Conservation (phyloP, 495 filamentous ascomycete genomes). For the Tuber magnatum region DNA sequence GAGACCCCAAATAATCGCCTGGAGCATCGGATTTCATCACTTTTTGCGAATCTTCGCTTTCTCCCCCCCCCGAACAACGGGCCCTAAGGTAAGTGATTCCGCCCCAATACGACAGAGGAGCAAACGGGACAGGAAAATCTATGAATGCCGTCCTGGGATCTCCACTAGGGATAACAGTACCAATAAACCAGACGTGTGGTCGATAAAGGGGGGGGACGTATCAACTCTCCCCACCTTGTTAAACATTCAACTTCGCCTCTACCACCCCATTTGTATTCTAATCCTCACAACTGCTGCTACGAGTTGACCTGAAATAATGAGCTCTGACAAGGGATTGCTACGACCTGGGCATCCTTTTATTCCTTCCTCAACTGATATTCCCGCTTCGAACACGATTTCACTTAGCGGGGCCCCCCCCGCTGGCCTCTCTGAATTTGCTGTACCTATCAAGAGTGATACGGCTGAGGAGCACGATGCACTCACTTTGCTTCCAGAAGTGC, state of each 20-base stretch:
- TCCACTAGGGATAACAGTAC: not conserved
- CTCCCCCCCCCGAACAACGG: not conserved
- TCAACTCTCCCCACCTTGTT: not conserved
- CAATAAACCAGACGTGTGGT: not conserved
- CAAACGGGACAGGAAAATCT: not conserved
- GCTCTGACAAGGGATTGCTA: slow-evolving; percentile 1
- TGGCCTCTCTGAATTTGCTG: not conserved
- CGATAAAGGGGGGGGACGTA: not conserved
- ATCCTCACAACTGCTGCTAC: not conserved
- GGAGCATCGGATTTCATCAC: not conserved
- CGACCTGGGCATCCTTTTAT: not conserved
- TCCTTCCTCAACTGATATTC: not conserved
- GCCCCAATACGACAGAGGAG: not conserved
- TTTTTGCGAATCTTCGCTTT: not conserved
- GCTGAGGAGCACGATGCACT: slow-evolving; percentile 19
- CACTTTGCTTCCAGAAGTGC: slow-evolving; percentile 34
- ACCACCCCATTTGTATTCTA: not conserved
- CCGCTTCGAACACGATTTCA: not conserved
- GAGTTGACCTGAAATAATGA: not conserved
- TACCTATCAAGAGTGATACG: not conserved
- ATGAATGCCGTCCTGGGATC: not conserved
- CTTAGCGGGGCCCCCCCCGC: not conserved
- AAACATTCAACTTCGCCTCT: not conserved
- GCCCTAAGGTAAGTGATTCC: not conserved
- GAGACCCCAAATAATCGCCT: not conserved